Evolutionary conservation across 148 eudicot species (phyloP).

Genomic region (Oxyria digyna): DNA sequence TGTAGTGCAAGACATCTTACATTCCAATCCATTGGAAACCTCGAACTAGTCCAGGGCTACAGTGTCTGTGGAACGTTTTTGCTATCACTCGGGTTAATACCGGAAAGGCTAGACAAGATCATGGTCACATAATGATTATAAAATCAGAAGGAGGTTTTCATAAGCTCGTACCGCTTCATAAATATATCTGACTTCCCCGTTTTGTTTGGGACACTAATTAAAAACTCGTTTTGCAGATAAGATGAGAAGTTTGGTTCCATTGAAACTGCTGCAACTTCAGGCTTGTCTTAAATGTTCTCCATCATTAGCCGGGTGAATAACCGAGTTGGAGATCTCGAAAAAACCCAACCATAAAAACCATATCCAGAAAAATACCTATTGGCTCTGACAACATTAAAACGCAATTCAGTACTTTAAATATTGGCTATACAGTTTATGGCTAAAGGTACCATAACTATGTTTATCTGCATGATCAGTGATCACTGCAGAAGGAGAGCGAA

Average conservation of each 20-base stretch:
- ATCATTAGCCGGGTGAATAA: slow-evolving; percentile 66
- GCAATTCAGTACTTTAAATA: background rate
- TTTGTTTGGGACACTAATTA: slow-evolving; percentile 31
- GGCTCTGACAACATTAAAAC: slow-evolving; percentile 53
- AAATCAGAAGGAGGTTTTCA: background rate
- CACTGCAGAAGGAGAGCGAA: slow-evolving; percentile 34
- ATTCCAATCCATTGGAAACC: slow-evolving; percentile 63
- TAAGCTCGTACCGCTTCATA: slow-evolving; percentile 47
- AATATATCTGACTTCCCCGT: slow-evolving; percentile 42
- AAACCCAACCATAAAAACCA: background rate
- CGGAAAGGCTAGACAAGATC: background rate
- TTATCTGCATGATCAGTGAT: slow-evolving; percentile 85
- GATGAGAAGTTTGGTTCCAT: slow-evolving; percentile 56
- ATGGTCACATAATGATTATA: background rate
- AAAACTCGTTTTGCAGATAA: slow-evolving; percentile 48
- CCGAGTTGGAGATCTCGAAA: slow-evolving; percentile 40
- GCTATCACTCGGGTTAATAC: background rate
- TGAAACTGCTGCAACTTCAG: slow-evolving; percentile 47
- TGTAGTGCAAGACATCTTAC: slow-evolving; percentile 54
- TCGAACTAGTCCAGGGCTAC: slow-evolving; percentile 57
- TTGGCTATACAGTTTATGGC: background rate
- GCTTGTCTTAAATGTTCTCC: slow-evolving; percentile 49
- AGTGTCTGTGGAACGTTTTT: slow-evolving; percentile 13
- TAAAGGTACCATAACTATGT: slow-evolving; percentile 48
- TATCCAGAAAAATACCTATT: slow-evolving; percentile 19